These are phyloP conservation scores for Waitea zeae DNA, from an alignment of 1,284 basidiomycete species.

Conservation along the genomic window DNA sequence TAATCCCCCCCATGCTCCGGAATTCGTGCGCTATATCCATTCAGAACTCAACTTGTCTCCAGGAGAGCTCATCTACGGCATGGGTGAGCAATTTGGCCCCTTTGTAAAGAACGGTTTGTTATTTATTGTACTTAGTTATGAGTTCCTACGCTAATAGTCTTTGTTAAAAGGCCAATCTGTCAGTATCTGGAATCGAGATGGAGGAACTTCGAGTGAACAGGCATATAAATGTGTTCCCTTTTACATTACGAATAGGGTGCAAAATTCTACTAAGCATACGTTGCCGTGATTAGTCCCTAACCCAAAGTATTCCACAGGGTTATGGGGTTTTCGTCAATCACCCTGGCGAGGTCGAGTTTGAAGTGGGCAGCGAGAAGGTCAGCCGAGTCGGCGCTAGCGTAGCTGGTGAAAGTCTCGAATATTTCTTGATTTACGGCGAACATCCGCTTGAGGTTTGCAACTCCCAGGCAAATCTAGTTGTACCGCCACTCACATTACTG, in stretches of 20 bases:
- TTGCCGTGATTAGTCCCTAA: no score
- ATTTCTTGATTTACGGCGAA: conserved; percentile 51
- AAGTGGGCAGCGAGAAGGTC: conserved; percentile 60
- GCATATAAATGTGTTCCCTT: conserved; percentile 64
- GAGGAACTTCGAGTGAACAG: conserved; percentile 54
- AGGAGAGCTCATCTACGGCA: conserved; percentile 54
- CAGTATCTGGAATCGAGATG: conserved; percentile 58
- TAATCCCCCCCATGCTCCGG: conserved; percentile 22
- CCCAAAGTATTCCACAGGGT: no score
- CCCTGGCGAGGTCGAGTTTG: conserved; percentile 60
- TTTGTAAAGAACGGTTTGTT: conserved; percentile 56
- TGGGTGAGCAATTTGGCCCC: conserved; percentile 57
- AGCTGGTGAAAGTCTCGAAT: conserved; percentile 43
- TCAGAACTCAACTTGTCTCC: conserved; percentile 54
- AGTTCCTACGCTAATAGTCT: conserved; percentile 1
- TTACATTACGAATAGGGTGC: conserved; percentile 49
- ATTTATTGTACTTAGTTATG: no score
- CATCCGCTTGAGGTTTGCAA: conserved; percentile 34
- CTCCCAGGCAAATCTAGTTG: background rate
- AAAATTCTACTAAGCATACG: no score
- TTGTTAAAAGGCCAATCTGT: conserved; percentile 30
- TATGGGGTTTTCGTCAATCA: conserved; percentile 63
- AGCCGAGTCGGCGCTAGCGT: conserved; percentile 55
- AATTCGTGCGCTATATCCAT: conserved; percentile 37
- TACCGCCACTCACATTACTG: background rate